Base-by-base conservation (phyloP, 148 eudicot species). In the Rhododendron vialii region DNA sequence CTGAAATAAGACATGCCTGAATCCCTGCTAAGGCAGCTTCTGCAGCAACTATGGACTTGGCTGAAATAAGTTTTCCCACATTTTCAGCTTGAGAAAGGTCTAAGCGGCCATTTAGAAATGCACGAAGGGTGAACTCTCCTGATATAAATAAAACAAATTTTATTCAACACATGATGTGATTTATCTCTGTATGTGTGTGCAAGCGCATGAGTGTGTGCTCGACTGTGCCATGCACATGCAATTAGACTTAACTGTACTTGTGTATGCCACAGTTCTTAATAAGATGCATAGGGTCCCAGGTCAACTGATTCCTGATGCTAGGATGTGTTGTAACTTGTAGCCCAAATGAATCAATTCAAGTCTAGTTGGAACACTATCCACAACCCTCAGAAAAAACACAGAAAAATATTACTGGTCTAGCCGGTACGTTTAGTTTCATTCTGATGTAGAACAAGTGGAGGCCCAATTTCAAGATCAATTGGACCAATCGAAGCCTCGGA, bases 91-190 rank as follows among this genome's bases (percentile, higher is more conserved):
- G 98, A 69, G 96, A 89, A 79, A 98, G 98, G 88, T 98, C 98
- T 78, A 98, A 90, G 20, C 99, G 99, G 36, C 99, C 99, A 90
- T 98, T 98, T 69, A 98, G 86, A 90, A 95, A 98, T 81, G 99
- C 98, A 59, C 99, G 96, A 35, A 98, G 98, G 59, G 99, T 98
- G 91, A 98, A 98, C 91, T 98, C 99, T 2, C 99, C 99, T 98
- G 86, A 61, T 59, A 90, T 78, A 80, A 69, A 76, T n/a, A 36
- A 30, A 45, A 74, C 53, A 50, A 35, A 78, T 79, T 50, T 69
- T 28, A 36, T 84, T 84, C 65, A 74, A 75, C 47, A 78, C 61
- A 47, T 53, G 33, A 41, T 24, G 36, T 65, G 74, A 48, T 48
- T n/a, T 50, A 22, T 50, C 28, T 50, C 15, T 7, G 3, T 50